Base-by-base conservation (phyloP, 2,329 filamentous ascomycete species). In the Sarocladium kiliense region DNA sequence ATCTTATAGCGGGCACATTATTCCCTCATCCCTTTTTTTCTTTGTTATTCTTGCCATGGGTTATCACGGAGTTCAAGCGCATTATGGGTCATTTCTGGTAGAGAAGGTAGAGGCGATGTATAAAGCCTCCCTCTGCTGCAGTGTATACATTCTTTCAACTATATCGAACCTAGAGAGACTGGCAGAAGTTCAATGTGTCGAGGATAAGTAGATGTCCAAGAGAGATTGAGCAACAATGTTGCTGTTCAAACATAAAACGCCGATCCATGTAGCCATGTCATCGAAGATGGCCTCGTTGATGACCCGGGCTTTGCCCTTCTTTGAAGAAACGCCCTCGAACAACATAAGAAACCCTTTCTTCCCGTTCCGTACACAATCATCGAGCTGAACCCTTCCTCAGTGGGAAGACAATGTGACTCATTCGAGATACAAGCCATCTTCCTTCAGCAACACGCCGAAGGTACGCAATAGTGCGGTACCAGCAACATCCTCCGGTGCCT, bases 401-500 rank as follows among this genome's bases (percentile, higher is more conserved):
- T n/a, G 5, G 36, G 16, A 39, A 16, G 9, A n/a, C 11, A 39
- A 5, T 10, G 7, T 18, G 37, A 16, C 44, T 47, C 44, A 47
- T 4, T 23, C 44, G 16, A 51, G 18, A 36, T 51, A 68, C 54
- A 85, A 59, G 0, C 81, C 81, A 6, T 71, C 71, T 57, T 80
- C 76, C 58, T 73, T 73, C n/a, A 85, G 67, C 12, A 81, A 69
- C 57, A 81, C 76, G 2, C 75, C 80, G 44, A 85, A 64, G 0
- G 83, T 79, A 55, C 73, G 67, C 44, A 86, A 65, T 4, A 79
- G 78, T 37, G 74, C 73, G 2, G 78, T 78, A 1, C 77, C 80
- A 1, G 74, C 68, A 1, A 75, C 77, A 54, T 76, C 74, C 19
- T 72, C 67, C 2, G 74, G 69, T 1, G 77, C 77, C 55, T 73